These are phyloP conservation scores for Adansonia digitata DNA, from an alignment of 345 rosid genomes.

Conservation along the genomic window DNA sequence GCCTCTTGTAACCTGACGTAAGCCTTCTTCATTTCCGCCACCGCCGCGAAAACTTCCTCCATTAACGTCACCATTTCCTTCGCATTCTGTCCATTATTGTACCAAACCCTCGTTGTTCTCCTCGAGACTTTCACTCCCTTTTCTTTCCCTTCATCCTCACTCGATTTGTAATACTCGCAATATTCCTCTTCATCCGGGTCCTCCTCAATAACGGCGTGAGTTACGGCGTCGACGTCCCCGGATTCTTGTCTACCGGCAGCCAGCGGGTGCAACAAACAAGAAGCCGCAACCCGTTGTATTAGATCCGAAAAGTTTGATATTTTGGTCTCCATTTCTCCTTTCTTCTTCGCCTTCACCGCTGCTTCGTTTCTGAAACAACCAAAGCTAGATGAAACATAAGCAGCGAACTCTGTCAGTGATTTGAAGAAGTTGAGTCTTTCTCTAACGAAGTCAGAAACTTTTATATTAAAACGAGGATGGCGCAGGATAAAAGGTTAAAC, in stretches of 20 bases:
- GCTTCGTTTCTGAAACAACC: slow-evolving; percentile 10
- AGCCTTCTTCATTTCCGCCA: slow-evolving; percentile 65
- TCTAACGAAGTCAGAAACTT: not conserved
- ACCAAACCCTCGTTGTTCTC: slow-evolving; percentile 12
- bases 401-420: not conserved
- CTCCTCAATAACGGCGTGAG: slow-evolving; percentile 5
- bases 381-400: not conserved
- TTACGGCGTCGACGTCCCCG: slow-evolving; percentile 20
- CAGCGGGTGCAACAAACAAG: slow-evolving; percentile 85
- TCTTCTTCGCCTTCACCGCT: slow-evolving; percentile 43
- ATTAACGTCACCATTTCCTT: slow-evolving; percentile 57
- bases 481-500: slow-evolving; percentile 9
- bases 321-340: slow-evolving; percentile 59
- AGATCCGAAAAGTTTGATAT: slow-evolving; percentile 76
- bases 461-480: not conserved
- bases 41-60: slow-evolving; percentile 73
- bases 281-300: slow-evolving; percentile 81
- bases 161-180: slow-evolving; percentile 21
- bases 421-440: not conserved
- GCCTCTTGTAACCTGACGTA: slow-evolving; percentile 78
- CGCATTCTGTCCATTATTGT: slow-evolving; percentile 24
- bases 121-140: slow-evolving; percentile 16
- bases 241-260: slow-evolving; percentile 52
- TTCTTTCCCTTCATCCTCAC: slow-evolving; percentile 32
- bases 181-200: slow-evolving; percentile 25